Evolutionary conservation across 1,139 yeast species (phyloP).

Genomic region (Wickerhamiella infanticola): DNA sequence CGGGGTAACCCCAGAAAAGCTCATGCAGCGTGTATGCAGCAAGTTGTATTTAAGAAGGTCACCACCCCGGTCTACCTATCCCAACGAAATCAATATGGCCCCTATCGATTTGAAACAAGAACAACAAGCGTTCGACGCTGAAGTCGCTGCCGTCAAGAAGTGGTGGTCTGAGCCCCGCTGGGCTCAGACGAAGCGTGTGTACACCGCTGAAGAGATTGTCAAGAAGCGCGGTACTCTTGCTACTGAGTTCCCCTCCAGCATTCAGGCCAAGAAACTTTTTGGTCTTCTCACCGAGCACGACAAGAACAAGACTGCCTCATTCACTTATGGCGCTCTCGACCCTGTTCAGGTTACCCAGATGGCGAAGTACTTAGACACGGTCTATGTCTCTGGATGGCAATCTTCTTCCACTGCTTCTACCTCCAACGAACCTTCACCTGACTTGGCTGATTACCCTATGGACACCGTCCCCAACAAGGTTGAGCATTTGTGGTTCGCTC

Average conservation of each 20-base stretch:
- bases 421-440: conserved; percentile 95
- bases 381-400: conserved; percentile 97
- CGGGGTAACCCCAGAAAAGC: neutral
- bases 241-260: conserved; percentile 57
- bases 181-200: conserved; percentile 75
- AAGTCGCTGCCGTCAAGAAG: conserved; percentile 54
- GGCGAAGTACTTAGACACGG: conserved; percentile 87
- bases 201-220: conserved; percentile 80
- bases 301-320: conserved; percentile 57
- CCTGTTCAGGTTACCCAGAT: conserved; percentile 93
- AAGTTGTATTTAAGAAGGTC: neutral
- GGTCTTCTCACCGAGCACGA: conserved; percentile 56
- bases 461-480: conserved; percentile 98
- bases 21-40: neutral
- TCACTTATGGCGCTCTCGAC: conserved; percentile 92
- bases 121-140: conserved; percentile 48
- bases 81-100: neutral
- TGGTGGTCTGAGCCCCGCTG: conserved; percentile 96
- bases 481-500: conserved; percentile 93
- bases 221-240: conserved; percentile 67
- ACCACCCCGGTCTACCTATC: no score
- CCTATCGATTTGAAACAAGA: conserved; percentile 41
- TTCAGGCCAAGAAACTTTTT: conserved; percentile 72
- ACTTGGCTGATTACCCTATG: conserved; percentile 95
- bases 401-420: conserved; percentile 96